A percentile compares a stretch with the other conserved stretches of the same genome.
Evolutionary conservation across 129 eudicot species (phyloP).

Genomic region (Daucus carota): DNA sequence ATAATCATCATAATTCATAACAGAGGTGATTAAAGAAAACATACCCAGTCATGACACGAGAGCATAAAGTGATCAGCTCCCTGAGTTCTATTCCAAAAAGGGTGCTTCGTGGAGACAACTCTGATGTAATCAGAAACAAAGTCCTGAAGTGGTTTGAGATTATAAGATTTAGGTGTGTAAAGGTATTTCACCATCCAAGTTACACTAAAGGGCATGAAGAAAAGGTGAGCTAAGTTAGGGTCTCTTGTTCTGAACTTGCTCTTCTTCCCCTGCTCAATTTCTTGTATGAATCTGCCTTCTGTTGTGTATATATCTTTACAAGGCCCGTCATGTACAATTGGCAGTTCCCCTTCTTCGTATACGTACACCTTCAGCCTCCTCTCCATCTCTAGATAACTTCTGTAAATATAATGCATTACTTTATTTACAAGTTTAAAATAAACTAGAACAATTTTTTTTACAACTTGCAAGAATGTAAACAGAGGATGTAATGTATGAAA

Average conservation of each 20-base stretch:
- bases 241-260: slow-evolving; percentile 47
- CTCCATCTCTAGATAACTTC: slow-evolving; percentile 91
- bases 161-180: slow-evolving; percentile 43
- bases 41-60: slow-evolving; percentile 95
- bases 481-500: background rate
- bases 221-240: slow-evolving; percentile 59
- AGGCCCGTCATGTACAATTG: slow-evolving; percentile 83
- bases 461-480: background rate
- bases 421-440: background rate
- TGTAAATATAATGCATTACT: slow-evolving; percentile 8
- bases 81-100: slow-evolving; percentile 72
- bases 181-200: slow-evolving; percentile 78
- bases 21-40: background rate
- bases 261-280: slow-evolving; percentile 51
- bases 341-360: slow-evolving; percentile 77
- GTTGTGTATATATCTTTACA: slow-evolving; percentile 81
- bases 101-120: slow-evolving; percentile 66
- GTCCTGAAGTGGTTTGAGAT: slow-evolving; percentile 47
- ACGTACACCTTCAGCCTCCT: slow-evolving; percentile 65
- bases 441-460: background rate
- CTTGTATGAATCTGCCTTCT: slow-evolving; percentile 82
- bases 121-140: slow-evolving; percentile 73
- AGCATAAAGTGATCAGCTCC: slow-evolving; percentile 98
- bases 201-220: slow-evolving; percentile 92
- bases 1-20: too few species aligned